These are phyloP conservation scores for Corniculantispora saksenae DNA, from an alignment of 2,329 filamentous ascomycete species.

Conservation along the genomic window DNA sequence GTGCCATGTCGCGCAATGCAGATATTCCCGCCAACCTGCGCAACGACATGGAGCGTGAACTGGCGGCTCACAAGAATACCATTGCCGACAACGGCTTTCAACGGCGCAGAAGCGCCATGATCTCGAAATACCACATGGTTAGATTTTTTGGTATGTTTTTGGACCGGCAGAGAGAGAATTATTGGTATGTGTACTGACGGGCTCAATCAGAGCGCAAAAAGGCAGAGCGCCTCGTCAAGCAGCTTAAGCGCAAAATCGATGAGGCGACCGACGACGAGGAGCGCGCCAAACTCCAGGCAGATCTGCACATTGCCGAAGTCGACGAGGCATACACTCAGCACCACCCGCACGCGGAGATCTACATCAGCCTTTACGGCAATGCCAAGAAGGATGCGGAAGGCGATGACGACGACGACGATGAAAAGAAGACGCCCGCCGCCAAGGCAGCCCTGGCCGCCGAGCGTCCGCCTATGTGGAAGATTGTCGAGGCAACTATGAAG, in stretches of 20 bases:
- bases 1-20: constrained; percentile 61
- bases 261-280: constrained; percentile 53
- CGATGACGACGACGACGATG: constrained; percentile 39
- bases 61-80: constrained; percentile 66
- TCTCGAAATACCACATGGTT: constrained; percentile 79
- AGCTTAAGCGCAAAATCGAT: constrained; percentile 60
- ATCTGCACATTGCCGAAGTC: constrained; percentile 69
- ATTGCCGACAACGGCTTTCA: constrained; percentile 60
- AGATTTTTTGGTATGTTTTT: constrained; percentile 71
- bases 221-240: constrained; percentile 66
- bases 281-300: constrained; percentile 50
- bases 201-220: constrained; percentile 68
- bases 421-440: constrained; percentile 41
- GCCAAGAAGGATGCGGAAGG: constrained; percentile 36
- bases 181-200: neutral
- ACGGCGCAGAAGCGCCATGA: constrained; percentile 68
- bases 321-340: constrained; percentile 75
- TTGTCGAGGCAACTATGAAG: constrained; percentile 65
- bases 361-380: constrained; percentile 63
- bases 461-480: constrained; percentile 65
- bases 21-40: constrained; percentile 68
- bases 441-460: constrained; percentile 47
- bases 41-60: constrained; percentile 70
- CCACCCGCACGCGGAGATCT: constrained; percentile 70
- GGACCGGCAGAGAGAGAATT: neutral